Evolutionary conservation across 371 early-diverging fungal genomes (phyloP), one percentile per base, ranked within the genome.

Genomic region (Apophysomyces ossiformis): DNA sequence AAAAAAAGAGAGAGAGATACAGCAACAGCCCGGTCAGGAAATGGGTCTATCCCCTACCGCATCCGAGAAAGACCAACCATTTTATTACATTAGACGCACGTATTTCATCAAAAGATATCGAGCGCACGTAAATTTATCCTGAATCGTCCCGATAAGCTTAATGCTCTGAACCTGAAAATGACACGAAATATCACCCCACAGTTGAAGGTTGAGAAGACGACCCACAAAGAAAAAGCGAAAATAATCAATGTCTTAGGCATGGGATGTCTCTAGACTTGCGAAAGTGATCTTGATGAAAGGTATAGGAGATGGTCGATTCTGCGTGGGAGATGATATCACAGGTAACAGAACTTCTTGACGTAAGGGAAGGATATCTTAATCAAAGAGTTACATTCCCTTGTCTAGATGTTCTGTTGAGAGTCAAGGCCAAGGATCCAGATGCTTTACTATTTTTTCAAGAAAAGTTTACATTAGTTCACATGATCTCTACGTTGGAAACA

Each of bases 251-350:
- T 5, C 8, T 32, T 67, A 92, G 88, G 93, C 91, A 9, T 97
- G 96, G 96, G 89, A 94, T 62, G 83, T 89, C 18, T 94, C 95
- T 6, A 92, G 93, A 56, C 78, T 93, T 43, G 90, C 92, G 74
- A 95, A 95, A 75, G 91, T 95, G 38, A 93, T 98, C 63, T 76
- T 98, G 18, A 70, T 97, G 68, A 92, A 92, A 62, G 88, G 89
- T 1, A 84, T 81, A 26, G 92, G 90, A 39, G 83, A 83, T 32
- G 85, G 86, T 58, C 95, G 93, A 39, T 98, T 97, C 71, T 97
- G 98, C 77, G 95, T 96, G 9, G 98, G 99, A 11, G 99, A 98
- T 38, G 99, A 99, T 79, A 94, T 99, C 21, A 89, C 91, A 71
- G 75, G 86, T 89, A 77, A 43, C 32, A 26, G 32, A 26, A 26